Evolutionary conservation across 768 basidiomycete genomes (phyloP).

Genomic region (Serendipita sp.): DNA sequence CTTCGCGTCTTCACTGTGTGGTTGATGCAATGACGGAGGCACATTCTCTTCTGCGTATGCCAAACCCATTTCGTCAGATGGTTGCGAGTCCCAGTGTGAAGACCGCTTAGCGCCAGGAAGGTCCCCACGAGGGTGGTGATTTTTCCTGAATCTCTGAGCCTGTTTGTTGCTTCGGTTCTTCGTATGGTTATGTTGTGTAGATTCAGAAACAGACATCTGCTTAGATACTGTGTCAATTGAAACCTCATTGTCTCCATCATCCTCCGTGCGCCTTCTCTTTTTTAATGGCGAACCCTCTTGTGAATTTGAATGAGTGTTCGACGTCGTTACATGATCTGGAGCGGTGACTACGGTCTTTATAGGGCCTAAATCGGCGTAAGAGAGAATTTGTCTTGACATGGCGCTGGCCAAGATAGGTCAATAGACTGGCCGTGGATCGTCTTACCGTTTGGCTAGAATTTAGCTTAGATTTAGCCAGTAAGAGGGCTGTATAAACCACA

Average conservation of each 20-base stretch:
- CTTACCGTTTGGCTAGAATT: too few relatives aligned
- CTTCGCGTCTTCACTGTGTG: neutral
- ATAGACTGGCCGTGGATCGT: too few relatives aligned
- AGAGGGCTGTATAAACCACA: too few relatives aligned
- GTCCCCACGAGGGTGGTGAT: too few relatives aligned
- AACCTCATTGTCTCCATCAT: too few relatives aligned
- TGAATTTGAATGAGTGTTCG: neutral
- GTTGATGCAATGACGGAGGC: neutral
- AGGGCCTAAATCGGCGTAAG: conserved; percentile 1
- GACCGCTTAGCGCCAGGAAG: too few relatives aligned
- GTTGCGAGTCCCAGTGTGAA: neutral
- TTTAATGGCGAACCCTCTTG: neutral
- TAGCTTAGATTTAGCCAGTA: too few relatives aligned
- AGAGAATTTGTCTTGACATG: conserved; percentile 1
- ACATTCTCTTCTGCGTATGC: neutral
- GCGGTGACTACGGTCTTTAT: neutral
- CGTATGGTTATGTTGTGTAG: too few relatives aligned
- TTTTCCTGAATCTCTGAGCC: too few relatives aligned
- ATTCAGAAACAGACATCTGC: too few relatives aligned
- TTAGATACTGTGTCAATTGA: too few relatives aligned
- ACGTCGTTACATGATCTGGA: neutral
- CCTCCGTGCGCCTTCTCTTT: neutral
- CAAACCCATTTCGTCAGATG: neutral
- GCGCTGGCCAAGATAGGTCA: neutral
- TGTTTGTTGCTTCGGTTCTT: too few relatives aligned